phyloP scores from a whole-genome alignment of 2,329 filamentous ascomycete genomes.

The Xylaria sp. region DNA sequence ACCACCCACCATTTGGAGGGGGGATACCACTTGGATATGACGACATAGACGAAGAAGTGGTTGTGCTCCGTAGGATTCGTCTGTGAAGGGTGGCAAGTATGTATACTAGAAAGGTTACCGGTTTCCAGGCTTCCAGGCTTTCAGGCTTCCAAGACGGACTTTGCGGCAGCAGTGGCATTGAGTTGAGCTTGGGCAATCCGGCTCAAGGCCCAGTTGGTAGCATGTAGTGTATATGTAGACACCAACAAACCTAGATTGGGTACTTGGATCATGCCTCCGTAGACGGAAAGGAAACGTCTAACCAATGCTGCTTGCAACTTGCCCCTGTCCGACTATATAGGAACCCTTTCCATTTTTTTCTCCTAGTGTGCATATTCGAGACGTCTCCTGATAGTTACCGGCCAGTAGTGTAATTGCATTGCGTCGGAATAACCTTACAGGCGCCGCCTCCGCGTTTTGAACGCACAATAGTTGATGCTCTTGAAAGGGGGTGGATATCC shows the following conservation, averaged over 20 bases:
- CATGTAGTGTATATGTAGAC: neutral
- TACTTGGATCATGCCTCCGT: constrained; percentile 11
- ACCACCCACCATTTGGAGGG: neutral
- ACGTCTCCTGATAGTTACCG: constrained; percentile 30
- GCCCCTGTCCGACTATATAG: constrained; percentile 26
- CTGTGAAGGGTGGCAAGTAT: neutral
- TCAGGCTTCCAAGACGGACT: constrained; percentile 9
- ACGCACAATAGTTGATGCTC: constrained; percentile 24
- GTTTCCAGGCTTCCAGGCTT: constrained; percentile 15
- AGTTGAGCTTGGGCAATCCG: constrained; percentile 13
- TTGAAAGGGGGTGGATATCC: constrained; percentile 22
- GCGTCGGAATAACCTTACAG: constrained; percentile 24
- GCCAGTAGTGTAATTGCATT: constrained; percentile 29
- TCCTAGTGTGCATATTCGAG: constrained; percentile 31
- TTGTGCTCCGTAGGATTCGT: neutral
- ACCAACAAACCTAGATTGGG: neutral
- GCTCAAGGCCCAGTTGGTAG: constrained; percentile 17
- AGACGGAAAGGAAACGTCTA: constrained; percentile 17
- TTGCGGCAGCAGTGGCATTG: constrained; percentile 1
- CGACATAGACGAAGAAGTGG: constrained; percentile 4
- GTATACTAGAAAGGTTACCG: constrained; percentile 16
- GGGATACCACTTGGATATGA: constrained; percentile 10
- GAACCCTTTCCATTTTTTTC: constrained; percentile 27
- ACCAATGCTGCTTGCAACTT: constrained; percentile 24
- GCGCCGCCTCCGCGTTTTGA: constrained; percentile 26